Conservation (phyloP, 352 stramenopile genomes). For the Phytophthora sansomeana region DNA sequence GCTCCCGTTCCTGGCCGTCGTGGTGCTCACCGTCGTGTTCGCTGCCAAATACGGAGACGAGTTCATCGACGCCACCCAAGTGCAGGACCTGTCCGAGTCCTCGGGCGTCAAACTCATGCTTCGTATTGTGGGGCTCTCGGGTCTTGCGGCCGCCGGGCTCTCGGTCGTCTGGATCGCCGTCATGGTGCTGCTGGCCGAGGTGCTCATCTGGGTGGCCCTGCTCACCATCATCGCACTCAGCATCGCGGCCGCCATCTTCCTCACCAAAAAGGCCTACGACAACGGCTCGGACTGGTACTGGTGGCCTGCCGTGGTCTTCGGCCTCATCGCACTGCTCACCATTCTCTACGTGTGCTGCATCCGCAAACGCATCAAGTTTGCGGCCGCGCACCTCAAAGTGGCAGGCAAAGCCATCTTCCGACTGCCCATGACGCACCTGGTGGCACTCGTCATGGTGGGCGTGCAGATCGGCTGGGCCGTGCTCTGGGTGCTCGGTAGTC, state of each 20-base stretch:
- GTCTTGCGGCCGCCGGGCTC: conserved; percentile 62
- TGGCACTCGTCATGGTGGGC: conserved; percentile 85
- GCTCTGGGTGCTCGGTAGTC: conserved; percentile 85
- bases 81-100: conserved; percentile 42
- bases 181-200: conserved; percentile 75
- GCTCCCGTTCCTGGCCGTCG: conserved; percentile 65
- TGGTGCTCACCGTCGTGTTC: conserved; percentile 57
- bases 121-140: conserved; percentile 60
- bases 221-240: conserved; percentile 46
- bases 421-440: conserved; percentile 83
- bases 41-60: conserved; percentile 69
- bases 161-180: conserved; percentile 79
- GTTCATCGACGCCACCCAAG: conserved; percentile 58
- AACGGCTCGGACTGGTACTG: conserved; percentile 64
- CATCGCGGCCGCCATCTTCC: conserved; percentile 61
- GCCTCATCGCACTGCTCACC: conserved; percentile 56
- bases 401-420: conserved; percentile 88
- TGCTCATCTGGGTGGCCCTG: conserved; percentile 63
- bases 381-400: conserved; percentile 90
- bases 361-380: conserved; percentile 92
- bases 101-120: conserved; percentile 69
- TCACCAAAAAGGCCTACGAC: conserved; percentile 78
- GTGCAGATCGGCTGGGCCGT: conserved; percentile 89
- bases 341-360: conserved; percentile 74
- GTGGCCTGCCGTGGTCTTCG: conserved; percentile 71